phyloP scores from a whole-genome alignment of 2,329 filamentous ascomycete genomes.

The Dothidotthia symphoricarpi region DNA sequence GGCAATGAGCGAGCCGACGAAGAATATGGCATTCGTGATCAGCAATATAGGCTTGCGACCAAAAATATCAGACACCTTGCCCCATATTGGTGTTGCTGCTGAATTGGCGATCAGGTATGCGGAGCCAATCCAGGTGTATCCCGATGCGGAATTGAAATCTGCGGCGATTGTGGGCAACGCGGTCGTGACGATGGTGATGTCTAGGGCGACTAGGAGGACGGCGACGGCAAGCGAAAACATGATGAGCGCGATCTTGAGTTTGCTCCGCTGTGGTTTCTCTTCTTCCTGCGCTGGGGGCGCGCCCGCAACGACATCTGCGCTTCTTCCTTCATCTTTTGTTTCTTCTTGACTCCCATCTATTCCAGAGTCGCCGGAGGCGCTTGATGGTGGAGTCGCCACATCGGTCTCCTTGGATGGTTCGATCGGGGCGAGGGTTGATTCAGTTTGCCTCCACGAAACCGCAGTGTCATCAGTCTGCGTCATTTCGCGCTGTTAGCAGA shows the following conservation, averaged over 20 bases:
- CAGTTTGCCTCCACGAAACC: background rate
- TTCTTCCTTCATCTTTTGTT: constrained; percentile 4
- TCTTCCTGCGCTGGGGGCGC: constrained; percentile 20
- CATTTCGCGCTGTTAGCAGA: constrained; percentile 3
- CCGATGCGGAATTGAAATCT: constrained; percentile 51
- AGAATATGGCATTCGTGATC: constrained; percentile 60
- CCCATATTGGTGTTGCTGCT: constrained; percentile 58
- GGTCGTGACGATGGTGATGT: constrained; percentile 63
- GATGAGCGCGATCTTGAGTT: constrained; percentile 48
- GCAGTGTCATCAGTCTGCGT: constrained; percentile 7
- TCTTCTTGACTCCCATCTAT: constrained; percentile 5
- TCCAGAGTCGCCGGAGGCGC: constrained; percentile 12
- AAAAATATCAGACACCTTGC: constrained; percentile 66
- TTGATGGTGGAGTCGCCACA: constrained; percentile 15
- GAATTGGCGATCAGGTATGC: constrained; percentile 52
- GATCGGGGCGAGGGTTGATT: background rate
- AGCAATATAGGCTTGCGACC: constrained; percentile 64
- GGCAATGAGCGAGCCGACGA: constrained; percentile 61
- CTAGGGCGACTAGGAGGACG: constrained; percentile 59
- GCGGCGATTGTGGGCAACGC: constrained; percentile 60
- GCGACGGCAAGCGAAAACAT: constrained; percentile 54
- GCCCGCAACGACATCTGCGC: constrained; percentile 7
- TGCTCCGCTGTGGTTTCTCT: constrained; percentile 36
- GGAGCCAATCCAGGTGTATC: constrained; percentile 56
- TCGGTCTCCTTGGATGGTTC: constrained; percentile 5